These are phyloP conservation scores for Barnettozyma hawaiiensis DNA, from an alignment of 1,139 yeast genomes.

Conservation along the genomic window DNA sequence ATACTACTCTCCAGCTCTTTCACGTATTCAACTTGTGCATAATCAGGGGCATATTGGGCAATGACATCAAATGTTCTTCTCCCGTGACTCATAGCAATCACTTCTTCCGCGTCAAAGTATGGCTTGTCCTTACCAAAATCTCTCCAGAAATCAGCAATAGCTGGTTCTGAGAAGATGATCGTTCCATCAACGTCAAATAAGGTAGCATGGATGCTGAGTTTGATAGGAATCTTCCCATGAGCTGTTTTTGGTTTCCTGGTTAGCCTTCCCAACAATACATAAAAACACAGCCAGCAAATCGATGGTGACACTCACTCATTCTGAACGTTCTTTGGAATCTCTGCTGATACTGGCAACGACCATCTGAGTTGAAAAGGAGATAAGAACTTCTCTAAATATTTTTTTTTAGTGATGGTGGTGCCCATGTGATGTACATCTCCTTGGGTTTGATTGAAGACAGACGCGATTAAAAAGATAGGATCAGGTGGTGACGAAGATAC, in stretches of 20 bases:
- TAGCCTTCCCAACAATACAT: too few relatives aligned
- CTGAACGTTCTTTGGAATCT: background rate
- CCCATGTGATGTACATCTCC: background rate
- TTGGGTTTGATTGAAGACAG: too few relatives aligned
- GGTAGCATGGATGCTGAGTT: conserved; percentile 28
- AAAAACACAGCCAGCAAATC: too few relatives aligned
- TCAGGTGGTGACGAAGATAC: too few relatives aligned
- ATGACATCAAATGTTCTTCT: conserved; percentile 77
- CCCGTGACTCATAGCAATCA: conserved; percentile 72
- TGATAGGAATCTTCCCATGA: conserved; percentile 11
- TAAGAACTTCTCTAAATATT: background rate
- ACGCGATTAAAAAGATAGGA: too few relatives aligned
- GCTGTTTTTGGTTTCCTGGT: too few relatives aligned
- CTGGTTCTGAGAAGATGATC: conserved; percentile 70
- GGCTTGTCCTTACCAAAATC: conserved; percentile 66
- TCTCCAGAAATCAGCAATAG: conserved; percentile 77
- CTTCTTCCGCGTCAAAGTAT: conserved; percentile 66
- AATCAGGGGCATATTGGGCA: conserved; percentile 67
- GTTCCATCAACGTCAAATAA: conserved; percentile 85
- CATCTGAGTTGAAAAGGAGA: background rate
- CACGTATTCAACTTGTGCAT: conserved; percentile 58
- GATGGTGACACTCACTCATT: background rate
- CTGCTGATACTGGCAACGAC: too few relatives aligned
- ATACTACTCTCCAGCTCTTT: conserved; percentile 66
- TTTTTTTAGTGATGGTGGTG: background rate